Evolutionary conservation across 2,329 filamentous ascomycete genomes (phyloP).

Genomic region (Aspergillus quadrilineatus): DNA sequence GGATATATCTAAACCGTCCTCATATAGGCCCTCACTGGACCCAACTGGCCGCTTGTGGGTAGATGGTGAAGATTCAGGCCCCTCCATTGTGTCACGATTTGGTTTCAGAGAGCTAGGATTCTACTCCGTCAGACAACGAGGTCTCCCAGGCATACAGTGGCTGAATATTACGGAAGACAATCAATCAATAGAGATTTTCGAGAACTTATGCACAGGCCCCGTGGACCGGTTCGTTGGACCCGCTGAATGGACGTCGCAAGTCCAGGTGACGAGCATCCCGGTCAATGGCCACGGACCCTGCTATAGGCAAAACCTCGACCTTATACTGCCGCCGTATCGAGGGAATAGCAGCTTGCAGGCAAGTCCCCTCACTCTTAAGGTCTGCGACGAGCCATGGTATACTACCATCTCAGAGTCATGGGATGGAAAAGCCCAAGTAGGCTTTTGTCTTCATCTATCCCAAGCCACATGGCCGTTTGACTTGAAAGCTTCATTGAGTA

Average conservation of each 20-base stretch:
- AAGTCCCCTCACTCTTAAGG: slow-evolving; percentile 25
- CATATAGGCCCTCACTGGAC: slow-evolving; percentile 54
- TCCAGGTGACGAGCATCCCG: slow-evolving; percentile 56
- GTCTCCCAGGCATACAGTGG: slow-evolving; percentile 51
- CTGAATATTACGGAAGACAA: slow-evolving; percentile 53
- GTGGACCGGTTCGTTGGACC: slow-evolving; percentile 47
- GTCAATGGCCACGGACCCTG: slow-evolving; percentile 52
- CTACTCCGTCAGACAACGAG: slow-evolving; percentile 55
- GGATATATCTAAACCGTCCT: slow-evolving; percentile 55
- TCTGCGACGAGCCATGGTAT: slow-evolving; percentile 34
- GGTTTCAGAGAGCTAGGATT: slow-evolving; percentile 53
- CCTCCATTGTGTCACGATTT: slow-evolving; percentile 52
- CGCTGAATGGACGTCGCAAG: slow-evolving; percentile 41
- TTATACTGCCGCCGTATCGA: slow-evolving; percentile 48
- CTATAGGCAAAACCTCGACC: slow-evolving; percentile 49
- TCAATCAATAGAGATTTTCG: slow-evolving; percentile 53
- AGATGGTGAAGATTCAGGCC: slow-evolving; percentile 37
- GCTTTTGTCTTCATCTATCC: slow-evolving; percentile 38
- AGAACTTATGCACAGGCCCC: slow-evolving; percentile 56
- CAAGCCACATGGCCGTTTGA: slow-evolving; percentile 28
- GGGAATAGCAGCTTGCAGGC: slow-evolving; percentile 41
- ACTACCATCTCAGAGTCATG: slow-evolving; percentile 37
- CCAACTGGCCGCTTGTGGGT: slow-evolving; percentile 39
- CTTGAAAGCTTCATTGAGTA: slow-evolving; percentile 28
- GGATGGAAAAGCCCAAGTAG: slow-evolving; percentile 32